Conservation (phyloP, 768 basidiomycete genomes). For the Myochromella boudieri region DNA sequence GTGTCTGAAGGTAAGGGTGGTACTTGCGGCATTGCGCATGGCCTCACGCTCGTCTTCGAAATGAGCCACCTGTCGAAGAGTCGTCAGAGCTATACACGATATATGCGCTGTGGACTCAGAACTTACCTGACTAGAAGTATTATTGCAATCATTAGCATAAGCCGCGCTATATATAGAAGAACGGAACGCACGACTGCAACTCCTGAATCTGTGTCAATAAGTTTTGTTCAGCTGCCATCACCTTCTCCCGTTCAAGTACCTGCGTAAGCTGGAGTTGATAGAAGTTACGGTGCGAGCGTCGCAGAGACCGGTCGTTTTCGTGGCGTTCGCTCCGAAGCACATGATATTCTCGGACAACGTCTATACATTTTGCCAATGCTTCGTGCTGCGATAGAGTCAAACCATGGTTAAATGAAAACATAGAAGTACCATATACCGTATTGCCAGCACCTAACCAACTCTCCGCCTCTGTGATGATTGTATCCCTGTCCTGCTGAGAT, state of each 20-base stretch:
- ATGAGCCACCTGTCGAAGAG: slow-evolving; percentile 19
- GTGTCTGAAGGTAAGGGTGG: slow-evolving; percentile 27
- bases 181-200: slow-evolving; percentile 29
- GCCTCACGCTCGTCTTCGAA: slow-evolving; percentile 34
- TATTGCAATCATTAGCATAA: neutral
- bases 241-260: slow-evolving; percentile 32
- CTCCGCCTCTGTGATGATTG: slow-evolving; percentile 47
- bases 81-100: neutral
- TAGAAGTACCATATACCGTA: slow-evolving; percentile 26
- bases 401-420: slow-evolving; percentile 4
- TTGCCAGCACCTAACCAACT: slow-evolving; percentile 51
- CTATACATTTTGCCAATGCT: slow-evolving; percentile 32
- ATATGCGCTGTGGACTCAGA: neutral
- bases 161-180: neutral
- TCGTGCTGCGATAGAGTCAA: slow-evolving; percentile 17
- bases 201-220: slow-evolving; percentile 30
- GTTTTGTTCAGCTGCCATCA: slow-evolving; percentile 34
- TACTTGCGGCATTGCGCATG: slow-evolving; percentile 30
- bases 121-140: slow-evolving; percentile 18
- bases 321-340: slow-evolving; percentile 32
- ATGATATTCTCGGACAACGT: slow-evolving; percentile 38
- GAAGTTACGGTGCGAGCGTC: slow-evolving; percentile 30
- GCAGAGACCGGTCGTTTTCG: slow-evolving; percentile 30
- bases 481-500: slow-evolving; percentile 26
- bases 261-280: slow-evolving; percentile 25